Conservation (phyloP, 495 filamentous ascomycete genomes). For the Hyphodiscus hymeniophilus region DNA sequence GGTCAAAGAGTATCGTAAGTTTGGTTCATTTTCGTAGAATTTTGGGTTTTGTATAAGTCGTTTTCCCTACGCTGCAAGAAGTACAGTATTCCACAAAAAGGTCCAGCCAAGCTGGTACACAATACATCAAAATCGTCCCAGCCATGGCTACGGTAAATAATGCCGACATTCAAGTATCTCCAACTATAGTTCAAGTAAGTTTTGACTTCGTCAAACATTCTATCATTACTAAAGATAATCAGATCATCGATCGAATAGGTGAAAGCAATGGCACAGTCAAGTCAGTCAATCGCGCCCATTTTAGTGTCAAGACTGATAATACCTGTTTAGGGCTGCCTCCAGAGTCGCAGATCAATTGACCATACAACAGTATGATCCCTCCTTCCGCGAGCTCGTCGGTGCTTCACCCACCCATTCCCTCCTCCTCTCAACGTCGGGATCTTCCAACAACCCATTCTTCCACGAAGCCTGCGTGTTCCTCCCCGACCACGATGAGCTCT, state of each 20-base stretch:
- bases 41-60: too few relatives aligned
- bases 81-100: too few relatives aligned
- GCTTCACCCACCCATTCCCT: conserved; percentile 26
- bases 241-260: conserved; percentile 16
- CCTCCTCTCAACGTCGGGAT: conserved; percentile 28
- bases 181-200: conserved; percentile 18
- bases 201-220: neutral
- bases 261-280: conserved; percentile 18
- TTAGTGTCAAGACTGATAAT: neutral
- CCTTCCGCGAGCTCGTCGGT: conserved; percentile 17
- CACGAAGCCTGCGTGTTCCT: conserved; percentile 51
- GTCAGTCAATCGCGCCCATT: conserved; percentile 10
- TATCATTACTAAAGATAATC: neutral
- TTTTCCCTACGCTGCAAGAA: too few relatives aligned
- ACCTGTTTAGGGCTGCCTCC: neutral
- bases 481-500: conserved; percentile 39
- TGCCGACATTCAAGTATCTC: conserved; percentile 14
- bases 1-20: too few relatives aligned
- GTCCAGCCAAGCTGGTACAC: too few relatives aligned
- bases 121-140: neutral
- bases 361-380: conserved; percentile 15
- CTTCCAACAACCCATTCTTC: conserved; percentile 40
- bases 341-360: conserved; percentile 13
- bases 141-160: conserved; percentile 26
- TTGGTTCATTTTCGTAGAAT: too few relatives aligned